Base-by-base conservation (phyloP, 73 alveolate species). In the Tetrahymena elliotti region DNA sequence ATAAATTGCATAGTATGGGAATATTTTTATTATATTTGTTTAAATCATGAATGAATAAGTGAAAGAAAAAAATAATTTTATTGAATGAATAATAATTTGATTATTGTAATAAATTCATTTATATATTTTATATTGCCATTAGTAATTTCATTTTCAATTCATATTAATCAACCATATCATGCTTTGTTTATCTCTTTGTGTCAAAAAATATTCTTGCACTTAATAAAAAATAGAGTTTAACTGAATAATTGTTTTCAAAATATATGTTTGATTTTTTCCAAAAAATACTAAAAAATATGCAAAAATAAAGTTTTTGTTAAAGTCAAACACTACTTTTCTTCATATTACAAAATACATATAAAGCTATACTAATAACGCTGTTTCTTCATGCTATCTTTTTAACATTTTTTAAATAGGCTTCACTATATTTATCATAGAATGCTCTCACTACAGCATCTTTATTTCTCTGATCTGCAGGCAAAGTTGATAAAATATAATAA, bases 391-490 rank as follows among this genome's bases (percentile, higher is more conserved):
- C 68, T 22, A 94, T 94, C 52, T 94, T 94, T 84, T 94, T 84
- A 33, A 94, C 84, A 94, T 94, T 54, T 27, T 84, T 94, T 38
- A 94, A 37, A 84, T 94, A 94, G 8, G 34, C 33, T 22, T 94
- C 84, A 12, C 41, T 24, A 53, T 94, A 94, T 88, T 88, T 52
- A 35, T 84, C 83, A 94, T 33, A 94, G 52, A 94, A 94, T 13
- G 84, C 93, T 84, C 93, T 52, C 2, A 92, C 83, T 3, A 88
- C 52, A 33, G 84, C 27, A 27, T 94, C 95, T 52, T 94, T 94
- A 68, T 94, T 88, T 88, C 96, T 84, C n/a, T 52, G 33, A 83
- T 94, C 96, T 52, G 84, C 93, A 11, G 96, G 96, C 3, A 94
- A 83, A 24, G 95, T 39, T n/a, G 95, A 40, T 37, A 94, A 92